These are phyloP conservation scores for Paramecium octaurelia DNA, from an alignment of 73 alveolate species.

Conservation along the genomic window DNA sequence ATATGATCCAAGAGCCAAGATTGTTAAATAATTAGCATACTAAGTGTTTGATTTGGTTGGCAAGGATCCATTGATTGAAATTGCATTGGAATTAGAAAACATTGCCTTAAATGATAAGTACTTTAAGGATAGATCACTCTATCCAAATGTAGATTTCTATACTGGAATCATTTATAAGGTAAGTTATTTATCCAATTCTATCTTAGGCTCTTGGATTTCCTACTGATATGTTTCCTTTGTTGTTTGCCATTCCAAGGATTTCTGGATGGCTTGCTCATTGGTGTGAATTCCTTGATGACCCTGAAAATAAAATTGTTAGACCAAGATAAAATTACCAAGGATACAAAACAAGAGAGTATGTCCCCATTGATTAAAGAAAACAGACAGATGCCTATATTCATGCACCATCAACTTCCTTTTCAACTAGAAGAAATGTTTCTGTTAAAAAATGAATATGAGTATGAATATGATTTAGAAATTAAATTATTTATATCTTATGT, in stretches of 20 bases:
- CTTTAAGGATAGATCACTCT: constrained; percentile 78
- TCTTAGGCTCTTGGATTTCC: constrained; percentile 78
- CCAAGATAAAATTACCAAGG: constrained; percentile 89
- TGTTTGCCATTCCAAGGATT: constrained; percentile 85
- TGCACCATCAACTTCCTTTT: constrained; percentile 34
- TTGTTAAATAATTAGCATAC: constrained; percentile 79
- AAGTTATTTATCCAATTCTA: neutral
- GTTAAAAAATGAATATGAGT: neutral
- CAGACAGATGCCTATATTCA: constrained; percentile 24
- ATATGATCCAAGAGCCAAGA: constrained; percentile 89
- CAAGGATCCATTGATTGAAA: constrained; percentile 84
- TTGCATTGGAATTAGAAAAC: constrained; percentile 87
- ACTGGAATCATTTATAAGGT: constrained; percentile 79
- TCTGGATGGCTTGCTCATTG: constrained; percentile 95
- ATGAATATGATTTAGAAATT: too few species aligned
- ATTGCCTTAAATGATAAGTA: constrained; percentile 85
- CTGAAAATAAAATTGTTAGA: constrained; percentile 86
- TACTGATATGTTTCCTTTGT: constrained; percentile 88
- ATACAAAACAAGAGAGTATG: constrained; percentile 70
- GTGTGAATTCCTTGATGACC: constrained; percentile 85
- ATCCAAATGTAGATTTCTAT: constrained; percentile 92
- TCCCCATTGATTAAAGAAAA: constrained; percentile 67
- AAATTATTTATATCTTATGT: too few species aligned
- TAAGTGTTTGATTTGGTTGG: constrained; percentile 84
- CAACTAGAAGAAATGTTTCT: constrained; percentile 30